Base-by-base conservation (phyloP, 768 basidiomycete genomes). In the Amyloporia xantha region DNA sequence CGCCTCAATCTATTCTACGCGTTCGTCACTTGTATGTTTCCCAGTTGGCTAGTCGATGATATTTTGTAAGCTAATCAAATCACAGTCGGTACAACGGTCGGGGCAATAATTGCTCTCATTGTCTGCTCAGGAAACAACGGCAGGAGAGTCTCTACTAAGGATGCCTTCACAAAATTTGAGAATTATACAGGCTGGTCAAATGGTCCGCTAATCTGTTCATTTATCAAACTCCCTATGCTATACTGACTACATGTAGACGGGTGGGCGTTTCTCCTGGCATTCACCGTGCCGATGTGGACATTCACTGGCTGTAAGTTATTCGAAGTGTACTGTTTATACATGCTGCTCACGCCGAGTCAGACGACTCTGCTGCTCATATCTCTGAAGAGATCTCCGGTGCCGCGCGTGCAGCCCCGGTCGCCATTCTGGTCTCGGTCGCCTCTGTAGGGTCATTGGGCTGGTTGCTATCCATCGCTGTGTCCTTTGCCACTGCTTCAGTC, bases 271-370 rank as follows among this genome's bases (percentile, higher is more conserved):
- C 68, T 86, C 52, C 59, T 86, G 26, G 72, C 85, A 0, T 86
- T 86, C 57, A 82, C 83, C 0, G 73, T 84, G 2, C 81, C 83
- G 1, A 86, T 86, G 84, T 86, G 84, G 84, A 82, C 82, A 3
- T 63, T 86, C 48, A 86, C 83, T 1, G 85, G 84, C 52, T 86
- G 84, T 85, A 49, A 56, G 82, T 63, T 1, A 25, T 20, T 26
- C 17, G 30, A 46, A 20, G 24, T 24, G 5, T 7, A 9, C 23
- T 21, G 9, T 21, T 20, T 26, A 13, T 35, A 19, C 27, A 4
- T 35, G 12, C 35, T 39, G 2, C 37, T 25, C 7, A 10, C 10
- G n/a, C n/a, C n/a, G n/a, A n/a, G 4, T 13, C 48, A 85, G 84
- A 87, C 53, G 85, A 86, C 58, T 86, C 85, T 27, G 85, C 85